Evolutionary conservation across 2,329 filamentous ascomycete genomes (phyloP).

Genomic region (Hypocreales sp.): DNA sequence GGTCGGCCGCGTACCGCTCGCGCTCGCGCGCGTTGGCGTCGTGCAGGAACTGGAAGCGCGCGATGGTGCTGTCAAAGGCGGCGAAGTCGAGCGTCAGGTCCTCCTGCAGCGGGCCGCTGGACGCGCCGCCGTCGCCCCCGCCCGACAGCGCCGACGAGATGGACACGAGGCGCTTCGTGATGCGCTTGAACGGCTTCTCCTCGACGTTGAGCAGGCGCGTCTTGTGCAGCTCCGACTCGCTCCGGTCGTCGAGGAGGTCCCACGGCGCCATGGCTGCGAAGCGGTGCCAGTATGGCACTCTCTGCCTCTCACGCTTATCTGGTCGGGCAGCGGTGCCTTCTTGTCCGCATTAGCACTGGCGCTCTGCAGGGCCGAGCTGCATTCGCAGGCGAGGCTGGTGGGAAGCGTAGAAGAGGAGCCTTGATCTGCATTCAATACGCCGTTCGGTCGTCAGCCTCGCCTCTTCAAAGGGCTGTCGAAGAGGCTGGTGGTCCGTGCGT

Average conservation of each 20-base stretch:
- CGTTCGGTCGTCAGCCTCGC: no score
- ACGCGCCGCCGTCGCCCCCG: conserved; percentile 15
- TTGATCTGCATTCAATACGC: no score
- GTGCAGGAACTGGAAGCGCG: conserved; percentile 75
- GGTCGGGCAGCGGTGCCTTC: no score
- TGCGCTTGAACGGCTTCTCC: conserved; percentile 80
- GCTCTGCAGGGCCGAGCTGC: no score
- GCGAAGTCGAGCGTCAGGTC: conserved; percentile 81
- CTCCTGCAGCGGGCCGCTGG: conserved; percentile 50
- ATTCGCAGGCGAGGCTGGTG: no score
- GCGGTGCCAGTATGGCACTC: no score
- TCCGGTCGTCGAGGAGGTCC: conserved; percentile 55
- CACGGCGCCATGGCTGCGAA: conserved; percentile 30
- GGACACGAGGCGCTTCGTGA: conserved; percentile 65
- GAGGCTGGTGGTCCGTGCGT: no score
- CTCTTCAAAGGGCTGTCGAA: no score
- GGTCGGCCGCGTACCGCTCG: conserved; percentile 67
- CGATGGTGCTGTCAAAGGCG: conserved; percentile 71
- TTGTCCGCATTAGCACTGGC: no score
- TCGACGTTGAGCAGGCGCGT: conserved; percentile 77
- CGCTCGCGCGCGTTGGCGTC: conserved; percentile 74
- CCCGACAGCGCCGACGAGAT: conserved; percentile 44
- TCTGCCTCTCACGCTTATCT: no score
- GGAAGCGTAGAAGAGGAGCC: no score
- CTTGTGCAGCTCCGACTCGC: conserved; percentile 78